phyloP scores from a whole-genome alignment of 2,329 filamentous ascomycete genomes.

The Aureobasidium subglaciale region DNA sequence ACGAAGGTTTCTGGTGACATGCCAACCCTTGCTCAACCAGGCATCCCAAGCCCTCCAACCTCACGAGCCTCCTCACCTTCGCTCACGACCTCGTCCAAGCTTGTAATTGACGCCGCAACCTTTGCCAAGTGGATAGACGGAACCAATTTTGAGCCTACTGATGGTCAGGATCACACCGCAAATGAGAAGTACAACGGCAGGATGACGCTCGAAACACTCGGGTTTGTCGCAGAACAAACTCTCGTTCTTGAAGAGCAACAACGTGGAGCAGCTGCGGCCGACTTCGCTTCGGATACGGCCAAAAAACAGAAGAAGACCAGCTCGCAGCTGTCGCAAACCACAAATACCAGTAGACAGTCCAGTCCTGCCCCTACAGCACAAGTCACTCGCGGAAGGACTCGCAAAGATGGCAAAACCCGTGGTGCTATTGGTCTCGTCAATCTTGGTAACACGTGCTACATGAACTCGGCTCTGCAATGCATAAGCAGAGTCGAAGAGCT shows the following conservation, averaged over 20 bases:
- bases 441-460: conserved; percentile 95
- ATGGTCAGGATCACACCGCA: conserved; percentile 60
- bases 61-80: conserved; percentile 39
- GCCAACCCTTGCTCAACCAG: conserved; percentile 23
- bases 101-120: conserved; percentile 55
- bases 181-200: conserved; percentile 73
- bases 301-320: conserved; percentile 43
- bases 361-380: conserved; percentile 57
- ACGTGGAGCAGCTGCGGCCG: conserved; percentile 48
- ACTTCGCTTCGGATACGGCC: conserved; percentile 48
- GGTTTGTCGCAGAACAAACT: conserved; percentile 64
- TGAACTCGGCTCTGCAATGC: conserved; percentile 96
- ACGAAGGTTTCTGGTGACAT: conserved; percentile 24
- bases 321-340: conserved; percentile 29
- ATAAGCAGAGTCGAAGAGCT: conserved; percentile 89
- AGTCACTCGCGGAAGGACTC: conserved; percentile 64
- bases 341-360: conserved; percentile 51
- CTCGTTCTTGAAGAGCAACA: conserved; percentile 79
- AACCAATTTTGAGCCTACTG: conserved; percentile 59
- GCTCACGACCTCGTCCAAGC: conserved; percentile 38
- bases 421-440: conserved; percentile 83
- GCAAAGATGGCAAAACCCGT: conserved; percentile 60
- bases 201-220: conserved; percentile 57
- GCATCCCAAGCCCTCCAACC: conserved; percentile 39
- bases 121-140: conserved; percentile 58